These are phyloP conservation scores for Stephanodiscus minutulus DNA, from an alignment of 108 stramenopile genomes.

Conservation along the genomic window DNA sequence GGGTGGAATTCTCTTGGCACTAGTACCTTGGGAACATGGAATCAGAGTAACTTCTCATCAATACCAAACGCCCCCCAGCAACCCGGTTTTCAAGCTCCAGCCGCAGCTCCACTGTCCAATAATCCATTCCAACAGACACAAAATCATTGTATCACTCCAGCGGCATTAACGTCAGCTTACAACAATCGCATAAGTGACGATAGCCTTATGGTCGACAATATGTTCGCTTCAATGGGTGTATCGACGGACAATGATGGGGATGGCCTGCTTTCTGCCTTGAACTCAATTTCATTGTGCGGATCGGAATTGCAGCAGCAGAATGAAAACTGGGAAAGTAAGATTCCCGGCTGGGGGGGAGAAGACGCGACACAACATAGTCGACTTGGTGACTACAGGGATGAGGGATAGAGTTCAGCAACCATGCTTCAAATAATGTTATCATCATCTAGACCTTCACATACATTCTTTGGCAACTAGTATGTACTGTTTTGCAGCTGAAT, in stretches of 20 bases:
- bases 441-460: too few species aligned
- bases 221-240: conserved; percentile 44
- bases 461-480: too few species aligned
- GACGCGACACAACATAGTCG: conserved; percentile 16
- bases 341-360: conserved; percentile 27
- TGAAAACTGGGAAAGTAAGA: conserved; percentile 20
- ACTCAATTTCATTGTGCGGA: conserved; percentile 38
- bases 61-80: conserved; percentile 1
- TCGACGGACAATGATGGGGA: conserved; percentile 26
- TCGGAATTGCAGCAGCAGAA: conserved; percentile 34
- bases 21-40: conserved; percentile 28
- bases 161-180: conserved; percentile 7
- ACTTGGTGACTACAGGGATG: conserved; percentile 27
- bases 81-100: conserved; percentile 25
- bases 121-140: conserved; percentile 26
- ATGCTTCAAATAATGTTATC: too few species aligned
- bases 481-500: too few species aligned
- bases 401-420: conserved; percentile 4
- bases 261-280: conserved; percentile 38
- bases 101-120: conserved; percentile 8
- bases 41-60: conserved; percentile 22
- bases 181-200: conserved; percentile 31
- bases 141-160: not conserved
- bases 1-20: conserved; percentile 21
- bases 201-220: conserved; percentile 49